These are phyloP conservation scores for Metschnikowia lunata DNA, from an alignment of 805 yeast genomes.

Conservation along the genomic window DNA sequence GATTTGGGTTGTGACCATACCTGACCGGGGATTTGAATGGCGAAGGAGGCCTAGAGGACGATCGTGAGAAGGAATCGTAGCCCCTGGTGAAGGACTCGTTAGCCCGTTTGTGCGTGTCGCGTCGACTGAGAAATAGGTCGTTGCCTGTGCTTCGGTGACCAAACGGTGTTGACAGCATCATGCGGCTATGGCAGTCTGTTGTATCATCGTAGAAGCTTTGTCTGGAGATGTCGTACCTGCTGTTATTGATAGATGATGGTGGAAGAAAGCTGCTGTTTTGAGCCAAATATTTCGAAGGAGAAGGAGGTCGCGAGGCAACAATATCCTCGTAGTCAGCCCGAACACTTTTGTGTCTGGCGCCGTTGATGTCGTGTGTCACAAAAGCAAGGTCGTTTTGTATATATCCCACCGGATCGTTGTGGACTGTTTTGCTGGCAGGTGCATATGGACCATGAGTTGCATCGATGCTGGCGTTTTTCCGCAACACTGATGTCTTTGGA, in stretches of 20 bases:
- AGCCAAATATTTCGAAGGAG: constrained; percentile 9
- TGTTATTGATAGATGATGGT: constrained; percentile 1
- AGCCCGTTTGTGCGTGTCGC: constrained; percentile 8
- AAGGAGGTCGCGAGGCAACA: constrained; percentile 8
- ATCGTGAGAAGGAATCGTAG: constrained; percentile 12
- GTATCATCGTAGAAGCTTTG: constrained; percentile 9
- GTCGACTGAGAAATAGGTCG: constrained; percentile 12
- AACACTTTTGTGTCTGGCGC: constrained; percentile 22
- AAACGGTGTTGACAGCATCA: constrained; percentile 19
- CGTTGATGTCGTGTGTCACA: constrained; percentile 47
- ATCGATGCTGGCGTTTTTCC: constrained; percentile 59
- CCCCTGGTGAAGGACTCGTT: constrained; percentile 13
- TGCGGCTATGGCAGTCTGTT: constrained; percentile 7
- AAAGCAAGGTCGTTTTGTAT: constrained; percentile 35
- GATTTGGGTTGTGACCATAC: constrained; percentile 11
- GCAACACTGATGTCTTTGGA: constrained; percentile 48
- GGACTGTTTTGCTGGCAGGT: constrained; percentile 23
- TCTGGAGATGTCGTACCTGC: constrained; percentile 5
- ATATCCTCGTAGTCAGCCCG: constrained; percentile 12
- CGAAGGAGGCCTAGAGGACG: constrained; percentile 15
- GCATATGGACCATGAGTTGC: constrained; percentile 42
- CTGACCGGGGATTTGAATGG: constrained; percentile 17
- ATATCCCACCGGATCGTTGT: constrained; percentile 19
- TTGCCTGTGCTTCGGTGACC: constrained; percentile 7
- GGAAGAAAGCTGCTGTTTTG: constrained; percentile 3